A percentile compares a stretch with the other conserved stretches of the same genome.
Evolutionary conservation across 305 asterid species (phyloP).

Genomic region (Solanum hybrid): DNA sequence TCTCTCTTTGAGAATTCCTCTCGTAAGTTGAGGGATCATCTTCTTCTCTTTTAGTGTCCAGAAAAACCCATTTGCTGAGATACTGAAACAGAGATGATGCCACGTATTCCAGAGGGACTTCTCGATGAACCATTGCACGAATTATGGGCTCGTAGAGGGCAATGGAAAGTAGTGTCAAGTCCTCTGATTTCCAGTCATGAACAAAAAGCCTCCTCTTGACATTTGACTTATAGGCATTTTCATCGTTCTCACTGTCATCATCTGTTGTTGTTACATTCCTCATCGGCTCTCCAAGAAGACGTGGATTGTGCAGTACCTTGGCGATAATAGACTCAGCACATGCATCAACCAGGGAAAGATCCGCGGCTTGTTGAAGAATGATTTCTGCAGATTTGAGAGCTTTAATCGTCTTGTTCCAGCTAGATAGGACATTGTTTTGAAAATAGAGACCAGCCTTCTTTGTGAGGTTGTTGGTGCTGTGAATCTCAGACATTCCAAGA

Average conservation of each 20-base stretch:
- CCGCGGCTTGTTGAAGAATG: constrained; percentile 35
- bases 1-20: constrained; percentile 33
- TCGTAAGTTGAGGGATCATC: constrained; percentile 17
- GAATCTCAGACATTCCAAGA: constrained; percentile 67
- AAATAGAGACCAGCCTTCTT: constrained; percentile 33
- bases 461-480: constrained; percentile 43
- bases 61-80: constrained; percentile 47
- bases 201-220: constrained; percentile 55
- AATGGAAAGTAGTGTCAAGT: constrained; percentile 34
- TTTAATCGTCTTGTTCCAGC: constrained; percentile 56
- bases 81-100: constrained; percentile 44
- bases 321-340: constrained; percentile 43
- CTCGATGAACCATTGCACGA: constrained; percentile 26
- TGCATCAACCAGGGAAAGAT: constrained; percentile 44
- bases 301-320: constrained; percentile 43
- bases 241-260: constrained; percentile 24
- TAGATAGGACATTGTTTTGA: constrained; percentile 29
- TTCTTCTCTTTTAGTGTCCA: constrained; percentile 11
- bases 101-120: constrained; percentile 36
- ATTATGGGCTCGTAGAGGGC: constrained; percentile 43
- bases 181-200: constrained; percentile 44
- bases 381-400: constrained; percentile 49
- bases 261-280: constrained; percentile 3
- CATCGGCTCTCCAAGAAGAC: constrained; percentile 55
- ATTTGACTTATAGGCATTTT: constrained; percentile 20